phyloP scores from a whole-genome alignment of 1,284 basidiomycete species.

The Trichosporon faecale region DNA sequence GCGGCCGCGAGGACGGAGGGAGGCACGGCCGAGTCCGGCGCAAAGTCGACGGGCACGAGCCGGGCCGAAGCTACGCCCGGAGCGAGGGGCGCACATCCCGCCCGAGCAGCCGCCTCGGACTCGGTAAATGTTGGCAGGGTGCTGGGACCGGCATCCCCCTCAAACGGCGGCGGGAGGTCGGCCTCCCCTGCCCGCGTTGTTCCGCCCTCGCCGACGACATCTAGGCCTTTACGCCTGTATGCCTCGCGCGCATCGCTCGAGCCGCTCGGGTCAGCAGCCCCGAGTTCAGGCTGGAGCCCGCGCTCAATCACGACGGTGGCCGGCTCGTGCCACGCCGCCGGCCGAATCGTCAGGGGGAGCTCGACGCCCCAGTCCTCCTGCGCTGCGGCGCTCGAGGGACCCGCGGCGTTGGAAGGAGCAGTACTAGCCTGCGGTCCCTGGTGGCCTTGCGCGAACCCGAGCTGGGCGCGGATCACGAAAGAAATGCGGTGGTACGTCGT shows the following conservation, averaged over 20 bases:
- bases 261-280: slow-evolving; percentile 14
- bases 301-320: slow-evolving; percentile 34
- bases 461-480: slow-evolving; percentile 43
- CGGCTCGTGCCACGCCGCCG: slow-evolving; percentile 41
- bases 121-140: slow-evolving; percentile 43
- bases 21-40: not conserved
- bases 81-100: slow-evolving; percentile 33
- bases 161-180: slow-evolving; percentile 42
- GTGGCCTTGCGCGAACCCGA: slow-evolving; percentile 33
- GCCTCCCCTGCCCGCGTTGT: slow-evolving; percentile 26
- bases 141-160: slow-evolving; percentile 24
- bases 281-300: slow-evolving; percentile 27
- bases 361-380: slow-evolving; percentile 36
- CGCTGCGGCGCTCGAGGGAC: slow-evolving; percentile 13
- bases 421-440: not conserved
- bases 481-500: slow-evolving; percentile 41
- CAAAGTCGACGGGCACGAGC: slow-evolving; percentile 32
- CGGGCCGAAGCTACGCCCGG: slow-evolving; percentile 26
- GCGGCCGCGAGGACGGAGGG: too few species aligned
- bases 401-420: not conserved
- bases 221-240: slow-evolving; percentile 49
- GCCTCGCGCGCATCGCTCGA: slow-evolving; percentile 40
- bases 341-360: slow-evolving; percentile 33
- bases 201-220: slow-evolving; percentile 45
- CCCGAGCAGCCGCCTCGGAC: slow-evolving; percentile 40